Evolutionary conservation across 768 basidiomycete genomes (phyloP).

Genomic region (Gautieria morchelliformis): DNA sequence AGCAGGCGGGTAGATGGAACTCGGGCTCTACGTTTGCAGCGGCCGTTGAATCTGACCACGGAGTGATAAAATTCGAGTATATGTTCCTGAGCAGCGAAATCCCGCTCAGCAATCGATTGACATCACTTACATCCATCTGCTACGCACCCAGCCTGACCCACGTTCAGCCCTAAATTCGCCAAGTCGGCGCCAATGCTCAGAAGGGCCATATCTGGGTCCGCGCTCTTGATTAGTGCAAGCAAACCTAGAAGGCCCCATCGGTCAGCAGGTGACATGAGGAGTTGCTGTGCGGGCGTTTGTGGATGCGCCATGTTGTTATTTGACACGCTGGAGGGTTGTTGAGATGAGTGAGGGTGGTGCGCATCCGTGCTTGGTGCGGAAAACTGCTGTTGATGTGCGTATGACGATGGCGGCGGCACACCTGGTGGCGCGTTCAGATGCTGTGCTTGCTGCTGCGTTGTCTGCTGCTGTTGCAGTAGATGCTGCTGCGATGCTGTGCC

Average conservation of each 20-base stretch:
- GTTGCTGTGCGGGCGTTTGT: constrained; percentile 88
- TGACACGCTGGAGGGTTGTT: constrained; percentile 3
- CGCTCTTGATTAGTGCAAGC: constrained; percentile 78
- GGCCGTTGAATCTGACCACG: constrained; percentile 88
- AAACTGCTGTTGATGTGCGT: constrained; percentile 29
- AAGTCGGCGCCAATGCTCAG: constrained; percentile 86
- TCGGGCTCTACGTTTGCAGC: constrained; percentile 85
- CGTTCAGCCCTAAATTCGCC: constrained; percentile 85
- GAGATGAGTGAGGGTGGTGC: constrained; percentile 11
- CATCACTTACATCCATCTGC: not conserved
- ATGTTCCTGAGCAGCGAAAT: constrained; percentile 44
- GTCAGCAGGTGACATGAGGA: constrained; percentile 87
- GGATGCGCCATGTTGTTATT: constrained; percentile 34
- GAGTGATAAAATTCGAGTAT: constrained; percentile 90
- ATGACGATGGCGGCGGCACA: constrained; percentile 31
- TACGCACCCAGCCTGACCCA: constrained; percentile 73
- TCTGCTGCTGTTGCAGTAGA: constrained; percentile 16
- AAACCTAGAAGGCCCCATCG: constrained; percentile 88
- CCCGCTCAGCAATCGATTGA: not conserved
- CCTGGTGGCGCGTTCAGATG: constrained; percentile 48
- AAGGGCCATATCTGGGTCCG: constrained; percentile 74
- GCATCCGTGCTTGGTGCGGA: constrained; percentile 18
- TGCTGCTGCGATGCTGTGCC: constrained; percentile 30
- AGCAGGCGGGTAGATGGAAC: constrained; percentile 84
- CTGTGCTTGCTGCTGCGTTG: constrained; percentile 26